Evolutionary conservation across 768 basidiomycete genomes (phyloP).

Genomic region (Symmetrospora coprosmae): DNA sequence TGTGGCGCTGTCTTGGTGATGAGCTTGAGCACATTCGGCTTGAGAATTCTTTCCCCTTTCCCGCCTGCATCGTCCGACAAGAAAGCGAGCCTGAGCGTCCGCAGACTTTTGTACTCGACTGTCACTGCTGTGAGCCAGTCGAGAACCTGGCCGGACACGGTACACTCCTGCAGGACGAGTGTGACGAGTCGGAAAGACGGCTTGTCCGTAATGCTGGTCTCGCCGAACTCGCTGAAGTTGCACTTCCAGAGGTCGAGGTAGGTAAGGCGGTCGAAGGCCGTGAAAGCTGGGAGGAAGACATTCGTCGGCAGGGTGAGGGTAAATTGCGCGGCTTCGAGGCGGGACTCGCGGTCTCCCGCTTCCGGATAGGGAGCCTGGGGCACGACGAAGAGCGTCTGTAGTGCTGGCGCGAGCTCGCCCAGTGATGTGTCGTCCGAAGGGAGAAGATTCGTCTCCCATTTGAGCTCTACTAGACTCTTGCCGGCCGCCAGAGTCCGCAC

Average conservation of each 20-base stretch:
- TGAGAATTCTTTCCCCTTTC: background rate
- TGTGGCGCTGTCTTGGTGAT: background rate
- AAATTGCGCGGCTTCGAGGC: background rate
- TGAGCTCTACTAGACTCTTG: background rate
- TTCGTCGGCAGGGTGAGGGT: conserved; percentile 4
- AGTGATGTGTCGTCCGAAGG: background rate
- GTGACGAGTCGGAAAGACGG: background rate
- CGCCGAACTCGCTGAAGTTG: background rate
- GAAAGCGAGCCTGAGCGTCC: background rate
- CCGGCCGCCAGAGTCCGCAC: background rate
- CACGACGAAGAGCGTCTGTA: background rate
- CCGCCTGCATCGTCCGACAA: background rate
- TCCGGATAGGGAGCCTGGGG: conserved; percentile 6
- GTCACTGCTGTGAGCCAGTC: background rate
- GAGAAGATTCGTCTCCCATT: conserved; percentile 16
- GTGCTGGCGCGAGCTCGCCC: background rate
- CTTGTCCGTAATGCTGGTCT: background rate
- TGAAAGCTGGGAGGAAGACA: conserved; percentile 5
- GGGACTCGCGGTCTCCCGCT: background rate
- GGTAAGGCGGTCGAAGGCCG: background rate
- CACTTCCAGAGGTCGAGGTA: conserved; percentile 16
- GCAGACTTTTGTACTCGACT: background rate
- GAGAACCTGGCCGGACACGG: background rate
- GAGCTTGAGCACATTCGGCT: background rate
- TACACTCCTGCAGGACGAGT: conserved; percentile 1